Base-by-base conservation (phyloP, 1,284 basidiomycete species). In the Testicularia cyperi region DNA sequence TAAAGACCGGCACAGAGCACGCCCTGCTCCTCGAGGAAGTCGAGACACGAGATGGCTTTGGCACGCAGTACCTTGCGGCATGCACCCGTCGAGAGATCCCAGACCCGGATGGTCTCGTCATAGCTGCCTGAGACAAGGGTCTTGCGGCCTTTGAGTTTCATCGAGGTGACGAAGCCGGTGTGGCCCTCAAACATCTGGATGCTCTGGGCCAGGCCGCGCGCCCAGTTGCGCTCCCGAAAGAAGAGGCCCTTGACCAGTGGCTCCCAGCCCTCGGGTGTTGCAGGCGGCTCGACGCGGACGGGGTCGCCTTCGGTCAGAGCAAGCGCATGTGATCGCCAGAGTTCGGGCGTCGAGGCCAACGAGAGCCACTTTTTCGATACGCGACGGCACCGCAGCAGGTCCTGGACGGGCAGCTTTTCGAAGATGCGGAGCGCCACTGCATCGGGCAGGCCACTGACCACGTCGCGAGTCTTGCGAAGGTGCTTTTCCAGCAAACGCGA, bases 1-100 rank as follows among this genome's bases (percentile, higher is more conserved):
- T 92, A 90, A 77, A 91, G 90, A 0, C 91, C 91, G 18, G 89
- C 88, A 9, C 90, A 90, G 52, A 94, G 87, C 2, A 92, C 87
- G 80, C 88, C 86, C 78, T 90, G 87, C 33, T 88, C 86, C 0
- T 84, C 82, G 51, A 90, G 79, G 77, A 88, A 92, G 74, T 92
- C 90, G 28, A 94, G 83, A 77, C 90, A 92, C 45, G 88, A 88
- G 33, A 92, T 88, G 2, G 88, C 87, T 68, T 90, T 90, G 80
- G 85, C 90, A 28, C 86, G 86, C 46, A 85, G 82, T 35, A 90
- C 72, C 68, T 88, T 88, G 78, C 85, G 85, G 81, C 88, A 84
- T 70, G 86, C 85, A 5, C 86, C 88, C 0, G 85, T 86, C 46
- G 86, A 43, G 24, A 70, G 45, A 35, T 72, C 68, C 69, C 69